Evolutionary conservation across 83 land plant species (phyloP).

Genomic region (Larix sibirica): DNA sequence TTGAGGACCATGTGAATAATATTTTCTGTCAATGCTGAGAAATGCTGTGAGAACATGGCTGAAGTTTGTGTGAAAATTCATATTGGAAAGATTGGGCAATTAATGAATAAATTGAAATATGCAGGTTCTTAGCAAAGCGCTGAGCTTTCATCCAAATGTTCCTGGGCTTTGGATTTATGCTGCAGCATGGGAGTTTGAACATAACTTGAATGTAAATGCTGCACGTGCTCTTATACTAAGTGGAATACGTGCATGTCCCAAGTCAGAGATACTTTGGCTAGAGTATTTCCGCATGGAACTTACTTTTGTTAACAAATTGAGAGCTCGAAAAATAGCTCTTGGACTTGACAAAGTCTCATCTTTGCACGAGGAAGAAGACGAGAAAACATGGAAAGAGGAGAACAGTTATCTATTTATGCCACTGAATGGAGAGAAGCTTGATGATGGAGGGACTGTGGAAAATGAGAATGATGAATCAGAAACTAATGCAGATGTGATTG

Average conservation of each 20-base stretch:
- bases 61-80: no score
- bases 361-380: constrained; percentile 23
- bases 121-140: constrained; percentile 73
- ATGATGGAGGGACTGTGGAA: constrained; percentile 4
- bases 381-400: constrained; percentile 42
- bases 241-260: constrained; percentile 83
- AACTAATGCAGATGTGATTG: constrained; percentile 23
- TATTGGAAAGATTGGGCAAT: no score
- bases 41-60: no score
- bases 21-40: no score
- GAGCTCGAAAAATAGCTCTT: constrained; percentile 61
- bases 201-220: constrained; percentile 75
- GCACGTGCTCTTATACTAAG: constrained; percentile 90
- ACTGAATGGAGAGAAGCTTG: constrained; percentile 21
- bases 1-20: no score
- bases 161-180: constrained; percentile 98
- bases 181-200: constrained; percentile 95
- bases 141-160: constrained; percentile 80
- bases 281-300: constrained; percentile 98
- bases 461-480: constrained; percentile 18
- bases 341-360: constrained; percentile 47
- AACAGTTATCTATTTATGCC: constrained; percentile 50
- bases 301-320: constrained; percentile 81
- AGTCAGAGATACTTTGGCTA: constrained; percentile 87
- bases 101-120: no score